Evolutionary conservation across 164 flowering plant species (phyloP).

Genomic region (Vitis rotundifolia): DNA sequence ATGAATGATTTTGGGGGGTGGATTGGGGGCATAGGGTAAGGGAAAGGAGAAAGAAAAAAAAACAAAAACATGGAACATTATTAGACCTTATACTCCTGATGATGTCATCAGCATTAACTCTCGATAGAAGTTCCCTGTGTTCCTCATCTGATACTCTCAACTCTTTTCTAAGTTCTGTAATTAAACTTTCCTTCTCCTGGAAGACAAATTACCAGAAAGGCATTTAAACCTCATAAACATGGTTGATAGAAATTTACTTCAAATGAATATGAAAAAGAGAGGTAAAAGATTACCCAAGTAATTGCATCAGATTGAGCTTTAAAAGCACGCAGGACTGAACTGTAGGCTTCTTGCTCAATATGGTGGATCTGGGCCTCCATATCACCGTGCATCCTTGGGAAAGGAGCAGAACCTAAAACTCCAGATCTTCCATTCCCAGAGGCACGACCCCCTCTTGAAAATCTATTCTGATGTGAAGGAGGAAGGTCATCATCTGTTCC

Average conservation of each 20-base stretch:
- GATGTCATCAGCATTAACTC: slow-evolving; percentile 49
- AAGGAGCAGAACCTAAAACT: slow-evolving; percentile 35
- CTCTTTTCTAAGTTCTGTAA: slow-evolving; percentile 54
- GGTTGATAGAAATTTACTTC: no score
- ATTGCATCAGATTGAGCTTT: slow-evolving; percentile 97
- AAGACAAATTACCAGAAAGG: not conserved
- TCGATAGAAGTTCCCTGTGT: slow-evolving; percentile 45
- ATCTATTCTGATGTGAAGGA: slow-evolving; percentile 50
- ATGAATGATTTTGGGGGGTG: no score
- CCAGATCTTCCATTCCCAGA: slow-evolving; percentile 51
- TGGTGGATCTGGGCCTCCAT: slow-evolving; percentile 82
- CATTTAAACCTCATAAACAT: not conserved
- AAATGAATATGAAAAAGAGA: not conserved
- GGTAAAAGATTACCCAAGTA: slow-evolving; percentile 67
- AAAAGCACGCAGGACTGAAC: slow-evolving; percentile 83
- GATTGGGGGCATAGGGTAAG: no score
- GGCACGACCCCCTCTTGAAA: slow-evolving; percentile 30
- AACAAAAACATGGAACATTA: no score
- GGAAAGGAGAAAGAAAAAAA: not conserved
- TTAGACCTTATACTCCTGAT: slow-evolving; percentile 41
- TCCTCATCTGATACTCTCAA: slow-evolving; percentile 55
- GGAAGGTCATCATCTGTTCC: slow-evolving; percentile 76
- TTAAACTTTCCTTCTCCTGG: slow-evolving; percentile 49
- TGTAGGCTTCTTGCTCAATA: slow-evolving; percentile 86
- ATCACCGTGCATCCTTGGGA: slow-evolving; percentile 53